These are phyloP conservation scores for Scenedesmus sp. DNA, from an alignment of 163 green algal genomes.

Conservation along the genomic window DNA sequence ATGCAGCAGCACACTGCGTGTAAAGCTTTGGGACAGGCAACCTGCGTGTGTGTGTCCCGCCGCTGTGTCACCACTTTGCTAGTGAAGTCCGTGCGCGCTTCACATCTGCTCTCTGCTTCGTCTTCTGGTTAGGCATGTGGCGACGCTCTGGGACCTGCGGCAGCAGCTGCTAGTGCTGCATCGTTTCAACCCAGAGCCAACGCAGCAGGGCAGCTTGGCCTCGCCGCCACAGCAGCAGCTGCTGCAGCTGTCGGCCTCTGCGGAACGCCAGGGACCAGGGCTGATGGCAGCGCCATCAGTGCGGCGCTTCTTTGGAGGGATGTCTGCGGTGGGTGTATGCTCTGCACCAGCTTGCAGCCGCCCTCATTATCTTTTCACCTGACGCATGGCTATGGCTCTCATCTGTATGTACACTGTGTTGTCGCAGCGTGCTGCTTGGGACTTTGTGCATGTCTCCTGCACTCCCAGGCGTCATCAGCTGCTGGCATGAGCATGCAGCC, in stretches of 20 bases:
- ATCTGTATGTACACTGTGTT: too few species aligned
- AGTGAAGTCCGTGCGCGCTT: too few species aligned
- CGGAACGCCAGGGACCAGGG: neutral
- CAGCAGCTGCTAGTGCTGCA: constrained; percentile 22
- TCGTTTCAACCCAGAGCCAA: neutral
- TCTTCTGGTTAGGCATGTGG: neutral
- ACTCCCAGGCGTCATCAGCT: too few species aligned
- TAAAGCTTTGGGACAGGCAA: neutral
- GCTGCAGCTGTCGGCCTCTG: neutral
- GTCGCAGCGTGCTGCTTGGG: too few species aligned
- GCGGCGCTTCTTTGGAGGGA: neutral
- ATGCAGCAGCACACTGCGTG: neutral
- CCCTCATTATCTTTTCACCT: too few species aligned
- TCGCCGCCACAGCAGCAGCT: neutral
- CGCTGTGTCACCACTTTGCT: too few species aligned
- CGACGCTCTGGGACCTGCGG: neutral
- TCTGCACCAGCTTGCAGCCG: neutral
- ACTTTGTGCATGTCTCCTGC: too few species aligned
- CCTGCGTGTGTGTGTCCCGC: too few species aligned
- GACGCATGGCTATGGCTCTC: too few species aligned
- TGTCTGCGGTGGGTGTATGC: neutral
- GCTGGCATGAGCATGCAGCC: too few species aligned
- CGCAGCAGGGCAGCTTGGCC: too few species aligned
- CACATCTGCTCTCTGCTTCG: neutral
- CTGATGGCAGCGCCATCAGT: neutral